These are phyloP conservation scores for Haplographium delicatum DNA, from an alignment of 495 filamentous ascomycete genomes.

Conservation along the genomic window DNA sequence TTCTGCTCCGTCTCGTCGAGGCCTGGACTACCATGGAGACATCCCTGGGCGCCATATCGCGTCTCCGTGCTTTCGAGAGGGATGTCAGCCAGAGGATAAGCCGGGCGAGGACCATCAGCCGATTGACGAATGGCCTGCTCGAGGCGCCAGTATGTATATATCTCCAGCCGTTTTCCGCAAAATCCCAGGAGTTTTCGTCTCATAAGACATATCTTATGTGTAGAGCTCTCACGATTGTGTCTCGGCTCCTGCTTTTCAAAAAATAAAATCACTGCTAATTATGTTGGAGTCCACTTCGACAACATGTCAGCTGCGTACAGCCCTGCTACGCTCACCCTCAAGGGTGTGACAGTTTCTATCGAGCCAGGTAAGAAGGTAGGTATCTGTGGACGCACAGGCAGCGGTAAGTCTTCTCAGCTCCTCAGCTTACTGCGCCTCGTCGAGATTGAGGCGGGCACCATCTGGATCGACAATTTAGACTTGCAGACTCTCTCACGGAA, in stretches of 20 bases:
- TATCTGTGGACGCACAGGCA: constrained; percentile 32
- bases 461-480: constrained; percentile 33
- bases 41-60: constrained; percentile 32
- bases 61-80: constrained; percentile 33
- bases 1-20: constrained; percentile 2
- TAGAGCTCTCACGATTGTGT: not conserved
- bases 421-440: constrained; percentile 27
- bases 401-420: constrained; percentile 30
- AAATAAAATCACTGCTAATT: no score
- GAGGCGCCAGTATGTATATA: constrained; percentile 38
- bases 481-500: constrained; percentile 24
- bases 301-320: constrained; percentile 7
- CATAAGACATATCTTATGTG: no score
- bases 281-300: not conserved
- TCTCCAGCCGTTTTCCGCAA: constrained; percentile 38
- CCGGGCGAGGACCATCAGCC: constrained; percentile 29
- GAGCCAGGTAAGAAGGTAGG: constrained; percentile 29
- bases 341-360: constrained; percentile 28
- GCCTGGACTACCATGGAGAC: constrained; percentile 26
- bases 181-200: constrained; percentile 16
- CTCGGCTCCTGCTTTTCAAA: not conserved
- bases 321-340: constrained; percentile 18
- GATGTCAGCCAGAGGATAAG: constrained; percentile 30
- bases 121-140: constrained; percentile 17
- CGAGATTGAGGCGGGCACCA: constrained; percentile 9